These are phyloP conservation scores for Pseudocercospora macadamiae DNA, from an alignment of 2,329 filamentous ascomycete genomes.

Conservation along the genomic window DNA sequence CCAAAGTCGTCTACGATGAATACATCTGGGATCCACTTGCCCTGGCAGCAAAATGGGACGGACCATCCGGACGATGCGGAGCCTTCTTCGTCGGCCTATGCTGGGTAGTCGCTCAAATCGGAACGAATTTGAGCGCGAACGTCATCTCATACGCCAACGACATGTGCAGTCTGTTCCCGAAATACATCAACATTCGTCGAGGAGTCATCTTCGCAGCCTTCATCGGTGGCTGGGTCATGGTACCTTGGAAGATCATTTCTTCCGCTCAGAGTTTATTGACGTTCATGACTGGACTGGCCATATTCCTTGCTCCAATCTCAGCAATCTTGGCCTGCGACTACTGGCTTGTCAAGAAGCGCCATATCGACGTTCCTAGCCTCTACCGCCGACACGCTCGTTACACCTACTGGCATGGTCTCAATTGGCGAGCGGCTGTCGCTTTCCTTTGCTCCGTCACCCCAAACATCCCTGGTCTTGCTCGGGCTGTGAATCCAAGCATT, in stretches of 20 bases:
- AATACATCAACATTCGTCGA: constrained; percentile 51
- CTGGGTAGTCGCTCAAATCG: constrained; percentile 58
- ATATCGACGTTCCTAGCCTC: constrained; percentile 54
- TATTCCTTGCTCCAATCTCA: constrained; percentile 68
- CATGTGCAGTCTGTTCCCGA: constrained; percentile 54
- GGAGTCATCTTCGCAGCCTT: constrained; percentile 51
- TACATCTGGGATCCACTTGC: constrained; percentile 43
- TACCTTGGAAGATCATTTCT: constrained; percentile 63
- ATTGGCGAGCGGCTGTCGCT: constrained; percentile 63
- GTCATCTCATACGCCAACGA: constrained; percentile 59
- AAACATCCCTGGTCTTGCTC: constrained; percentile 58
- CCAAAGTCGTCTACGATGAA: constrained; percentile 56
- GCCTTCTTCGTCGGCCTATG: constrained; percentile 39
- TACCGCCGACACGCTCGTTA: constrained; percentile 56
- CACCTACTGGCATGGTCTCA: constrained; percentile 56
- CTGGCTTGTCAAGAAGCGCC: constrained; percentile 54
- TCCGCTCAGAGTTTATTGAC: constrained; percentile 60
- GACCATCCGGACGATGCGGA: constrained; percentile 36
- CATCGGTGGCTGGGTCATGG: constrained; percentile 58
- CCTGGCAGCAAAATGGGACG: constrained; percentile 42
- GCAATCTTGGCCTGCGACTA: constrained; percentile 60
- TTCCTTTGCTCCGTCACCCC: constrained; percentile 62
- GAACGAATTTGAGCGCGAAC: constrained; percentile 58
- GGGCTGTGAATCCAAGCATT: constrained; percentile 45
- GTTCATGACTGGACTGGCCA: constrained; percentile 64